These are phyloP conservation scores for Dryas drummondii DNA, from an alignment of 306 rosid species.

Conservation along the genomic window DNA sequence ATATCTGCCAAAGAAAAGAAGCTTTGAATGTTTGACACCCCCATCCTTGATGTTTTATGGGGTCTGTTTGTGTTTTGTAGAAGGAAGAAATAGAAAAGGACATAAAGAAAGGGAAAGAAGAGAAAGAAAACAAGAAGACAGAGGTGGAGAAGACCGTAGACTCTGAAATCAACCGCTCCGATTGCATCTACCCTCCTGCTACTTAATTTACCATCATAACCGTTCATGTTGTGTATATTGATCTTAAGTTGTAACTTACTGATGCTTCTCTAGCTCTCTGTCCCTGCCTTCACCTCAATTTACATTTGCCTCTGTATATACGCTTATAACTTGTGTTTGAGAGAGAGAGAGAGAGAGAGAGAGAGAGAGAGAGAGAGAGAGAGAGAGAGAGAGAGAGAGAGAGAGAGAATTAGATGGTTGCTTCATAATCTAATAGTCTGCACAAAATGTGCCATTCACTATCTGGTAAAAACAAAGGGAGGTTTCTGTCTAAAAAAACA, in stretches of 20 bases:
- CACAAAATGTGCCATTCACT: background rate
- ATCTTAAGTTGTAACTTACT: background rate
- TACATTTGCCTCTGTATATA: background rate
- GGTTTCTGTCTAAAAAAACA: background rate
- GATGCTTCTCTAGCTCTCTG: background rate
- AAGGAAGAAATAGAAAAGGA: conserved; percentile 37
- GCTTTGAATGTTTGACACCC: background rate
- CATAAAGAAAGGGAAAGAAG: conserved; percentile 36
- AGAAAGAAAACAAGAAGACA: conserved; percentile 36
- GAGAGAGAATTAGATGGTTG: background rate
- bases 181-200: conserved; percentile 4
- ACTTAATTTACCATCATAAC: background rate
- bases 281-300: no score
- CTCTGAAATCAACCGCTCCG: conserved; percentile 23
- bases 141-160: conserved; percentile 42
- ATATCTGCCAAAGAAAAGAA: background rate
- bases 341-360: background rate
- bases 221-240: background rate
- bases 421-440: background rate
- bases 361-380: background rate
- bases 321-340: background rate
- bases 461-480: background rate
- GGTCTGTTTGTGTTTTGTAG: conserved; percentile 18
- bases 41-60: background rate
- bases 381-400: background rate